phyloP scores from a whole-genome alignment of 495 filamentous ascomycete genomes.

The Trichocladium antarcticum region DNA sequence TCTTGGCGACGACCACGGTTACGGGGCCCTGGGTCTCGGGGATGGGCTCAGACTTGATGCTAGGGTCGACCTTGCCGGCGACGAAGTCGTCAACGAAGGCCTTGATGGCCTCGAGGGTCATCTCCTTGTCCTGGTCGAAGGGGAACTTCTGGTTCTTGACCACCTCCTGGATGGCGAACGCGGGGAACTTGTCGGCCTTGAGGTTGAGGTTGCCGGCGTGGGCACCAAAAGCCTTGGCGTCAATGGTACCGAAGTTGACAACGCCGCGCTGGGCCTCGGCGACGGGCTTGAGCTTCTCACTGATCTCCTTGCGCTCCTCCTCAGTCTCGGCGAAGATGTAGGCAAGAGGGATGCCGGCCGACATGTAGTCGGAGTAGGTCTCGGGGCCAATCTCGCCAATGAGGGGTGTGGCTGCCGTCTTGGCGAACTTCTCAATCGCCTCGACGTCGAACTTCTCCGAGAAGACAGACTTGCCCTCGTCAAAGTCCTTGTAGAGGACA shows the following conservation, averaged over 20 bases:
- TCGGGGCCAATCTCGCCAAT: conserved; percentile 96
- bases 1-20: conserved; percentile 82
- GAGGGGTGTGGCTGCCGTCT: conserved; percentile 74
- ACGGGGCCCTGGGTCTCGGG: conserved; percentile 88
- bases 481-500: conserved; percentile 95
- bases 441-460: conserved; percentile 66
- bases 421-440: conserved; percentile 69
- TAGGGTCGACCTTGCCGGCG: conserved; percentile 79
- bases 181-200: conserved; percentile 85
- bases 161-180: conserved; percentile 95
- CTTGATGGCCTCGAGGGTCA: conserved; percentile 63
- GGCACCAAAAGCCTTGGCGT: conserved; percentile 87
- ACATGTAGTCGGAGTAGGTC: conserved; percentile 95
- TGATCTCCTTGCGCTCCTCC: conserved; percentile 75
- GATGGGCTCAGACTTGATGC: conserved; percentile 96
- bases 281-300: conserved; percentile 51
- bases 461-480: conserved; percentile 87
- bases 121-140: conserved; percentile 72
- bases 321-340: conserved; percentile 95
- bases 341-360: conserved; percentile 81
- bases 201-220: conserved; percentile 97
- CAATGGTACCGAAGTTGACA: conserved; percentile 96
- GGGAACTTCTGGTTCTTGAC: conserved; percentile 96
- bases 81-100: conserved; percentile 82
- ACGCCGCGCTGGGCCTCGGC: conserved; percentile 66